A percentile compares a stretch with the other conserved stretches of the same genome.
Conservation (phyloP, 208 protist species). For the Trypanosoma avium region DNA sequence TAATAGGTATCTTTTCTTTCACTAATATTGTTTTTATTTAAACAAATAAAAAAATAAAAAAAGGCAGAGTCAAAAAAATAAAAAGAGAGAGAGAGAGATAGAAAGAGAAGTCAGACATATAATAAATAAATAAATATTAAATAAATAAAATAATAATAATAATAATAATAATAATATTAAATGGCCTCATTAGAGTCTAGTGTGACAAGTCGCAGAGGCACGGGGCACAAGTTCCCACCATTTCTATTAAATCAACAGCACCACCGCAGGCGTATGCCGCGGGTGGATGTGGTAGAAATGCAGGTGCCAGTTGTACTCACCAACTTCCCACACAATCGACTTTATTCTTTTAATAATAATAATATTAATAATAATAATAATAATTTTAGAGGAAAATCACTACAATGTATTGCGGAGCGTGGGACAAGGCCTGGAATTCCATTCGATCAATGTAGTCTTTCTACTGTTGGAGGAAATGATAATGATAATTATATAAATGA, state of each 20-base stretch:
- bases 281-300: conserved; percentile 9
- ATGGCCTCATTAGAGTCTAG: no score
- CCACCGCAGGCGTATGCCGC: background rate
- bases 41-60: no score
- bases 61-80: background rate
- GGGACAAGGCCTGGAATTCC: conserved; percentile 37
- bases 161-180: conserved; percentile 3
- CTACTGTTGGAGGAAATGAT: conserved; percentile 15
- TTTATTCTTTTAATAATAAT: conserved; percentile 3
- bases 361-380: conserved; percentile 18
- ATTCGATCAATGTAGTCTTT: conserved; percentile 18
- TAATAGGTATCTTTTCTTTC: no score
- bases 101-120: background rate
- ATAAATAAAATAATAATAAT: conserved; percentile 9
- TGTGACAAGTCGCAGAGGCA: no score
- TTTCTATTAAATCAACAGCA: conserved; percentile 14
- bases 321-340: conserved; percentile 4
- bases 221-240: no score
- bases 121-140: background rate
- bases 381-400: conserved; percentile 38
- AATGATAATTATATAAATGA: no score
- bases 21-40: no score
- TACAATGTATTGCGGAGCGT: conserved; percentile 40
- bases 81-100: background rate
- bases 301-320: background rate